Percentiles rank a stretch among this genome's conserved stretches.
Conservation (phyloP, 345 rosid genomes). For the Nasturtium officinale region DNA sequence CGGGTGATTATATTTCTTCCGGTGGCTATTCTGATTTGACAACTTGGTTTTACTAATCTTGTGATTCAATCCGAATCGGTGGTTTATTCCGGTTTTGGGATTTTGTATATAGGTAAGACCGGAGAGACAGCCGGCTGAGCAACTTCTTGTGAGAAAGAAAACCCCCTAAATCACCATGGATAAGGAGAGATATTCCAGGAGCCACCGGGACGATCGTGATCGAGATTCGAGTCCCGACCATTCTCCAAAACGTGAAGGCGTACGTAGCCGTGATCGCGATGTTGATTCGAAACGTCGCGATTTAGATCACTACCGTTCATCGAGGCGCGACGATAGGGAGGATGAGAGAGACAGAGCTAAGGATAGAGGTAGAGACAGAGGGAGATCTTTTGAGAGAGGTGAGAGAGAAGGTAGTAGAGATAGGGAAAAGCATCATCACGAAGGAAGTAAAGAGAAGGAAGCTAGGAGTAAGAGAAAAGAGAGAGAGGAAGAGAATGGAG, state of each 20-base stretch:
- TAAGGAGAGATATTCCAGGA: conserved; percentile 55
- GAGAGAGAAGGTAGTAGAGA: conserved; percentile 44
- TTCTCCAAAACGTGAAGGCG: conserved; percentile 41
- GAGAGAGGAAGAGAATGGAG: conserved; percentile 43
- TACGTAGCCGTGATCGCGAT: conserved; percentile 46
- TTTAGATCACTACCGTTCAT: conserved; percentile 55
- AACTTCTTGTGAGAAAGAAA: background rate
- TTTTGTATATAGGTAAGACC: background rate
- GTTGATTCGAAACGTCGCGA: conserved; percentile 59
- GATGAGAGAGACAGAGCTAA: conserved; percentile 46
- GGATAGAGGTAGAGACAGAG: conserved; percentile 43
- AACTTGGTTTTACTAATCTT: background rate
- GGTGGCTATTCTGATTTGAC: conserved; percentile 3
- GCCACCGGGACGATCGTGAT: conserved; percentile 56
- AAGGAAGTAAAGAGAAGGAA: conserved; percentile 35
- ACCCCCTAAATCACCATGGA: conserved; percentile 58
- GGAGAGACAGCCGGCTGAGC: background rate
- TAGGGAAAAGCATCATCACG: conserved; percentile 41
- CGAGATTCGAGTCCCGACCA: conserved; percentile 52
- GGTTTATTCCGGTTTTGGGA: conserved; percentile 25
- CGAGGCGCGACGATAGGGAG: conserved; percentile 51
- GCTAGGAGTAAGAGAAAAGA: conserved; percentile 45
- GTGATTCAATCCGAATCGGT: background rate
- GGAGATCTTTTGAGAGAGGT: conserved; percentile 43
- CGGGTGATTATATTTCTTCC: background rate